Evolutionary conservation across 73 alveolate species (phyloP), one percentile per base, ranked within the genome.

Genomic region (Paramecium octaurelia): DNA sequence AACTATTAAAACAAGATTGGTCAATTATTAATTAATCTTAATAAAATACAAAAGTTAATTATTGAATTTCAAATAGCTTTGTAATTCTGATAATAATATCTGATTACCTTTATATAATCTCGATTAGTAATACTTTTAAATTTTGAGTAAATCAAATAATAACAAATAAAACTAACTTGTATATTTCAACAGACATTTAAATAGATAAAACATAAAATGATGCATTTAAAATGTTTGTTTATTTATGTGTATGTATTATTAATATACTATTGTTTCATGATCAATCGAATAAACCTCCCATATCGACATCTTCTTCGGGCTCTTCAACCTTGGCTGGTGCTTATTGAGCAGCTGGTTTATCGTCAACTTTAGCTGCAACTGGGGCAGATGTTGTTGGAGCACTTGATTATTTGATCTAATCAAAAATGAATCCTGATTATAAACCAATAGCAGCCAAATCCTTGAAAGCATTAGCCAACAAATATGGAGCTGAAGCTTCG

Each of bases 401-500:
- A 40, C 93, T 84, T 20, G 96, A 93, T 21, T 93, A 93, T 58
- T 96, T 96, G 38, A 95, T 94, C 95, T 96, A 96, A 80, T 86
- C 88, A 96, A 98, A 98, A 71, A 97, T 93, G 93, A 92, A 96
- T 94, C 95, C 99, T 85, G 96, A 86, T 68, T 95, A 99, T 58
- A 97, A 92, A 50, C 99, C 97, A 93, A 99, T 96, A 29, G 99
- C 98, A 40, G 99, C 99, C 91, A 98, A 92, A 95, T 99, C 98
- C 96, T 96, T 98, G 99, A 98, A 98, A 68, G 99, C 99, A 95
- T 96, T 97, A 92, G 97, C 95, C 86, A 99, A 86, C 69, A 97
- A 85, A 93, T 98, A 99, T 16, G 99, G 99, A 83, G 97, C 97
- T n/a, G 99, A 95, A 58, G 99, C 99, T 92, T 92, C 97, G 86